Evolutionary conservation across 768 basidiomycete species (phyloP).

Genomic region (Phaeotremella fagi): DNA sequence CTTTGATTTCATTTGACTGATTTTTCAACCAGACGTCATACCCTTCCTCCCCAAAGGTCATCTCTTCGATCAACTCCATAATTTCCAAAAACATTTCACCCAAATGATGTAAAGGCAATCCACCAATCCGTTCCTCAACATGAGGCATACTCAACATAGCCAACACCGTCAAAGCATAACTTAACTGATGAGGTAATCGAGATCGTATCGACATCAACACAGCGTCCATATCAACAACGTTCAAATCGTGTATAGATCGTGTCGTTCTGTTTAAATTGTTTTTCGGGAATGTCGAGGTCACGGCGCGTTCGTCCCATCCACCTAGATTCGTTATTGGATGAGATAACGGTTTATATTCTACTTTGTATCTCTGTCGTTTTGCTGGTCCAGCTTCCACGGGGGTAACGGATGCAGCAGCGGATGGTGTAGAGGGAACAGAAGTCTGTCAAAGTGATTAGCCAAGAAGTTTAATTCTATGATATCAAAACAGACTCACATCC

Average conservation of each 20-base stretch:
- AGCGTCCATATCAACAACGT: slow-evolving; percentile 82
- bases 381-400: slow-evolving; percentile 12
- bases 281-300: slow-evolving; percentile 61
- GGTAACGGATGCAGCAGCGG: neutral
- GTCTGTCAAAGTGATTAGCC: too few relatives aligned
- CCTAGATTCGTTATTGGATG: slow-evolving; percentile 72
- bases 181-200: slow-evolving; percentile 72
- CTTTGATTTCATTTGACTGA: slow-evolving; percentile 21
- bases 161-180: slow-evolving; percentile 84
- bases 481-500: too few relatives aligned
- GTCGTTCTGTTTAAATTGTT: slow-evolving; percentile 56
- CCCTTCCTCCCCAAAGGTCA: slow-evolving; percentile 57
- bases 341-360: slow-evolving; percentile 78
- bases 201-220: slow-evolving; percentile 89
- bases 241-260: slow-evolving; percentile 78
- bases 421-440: neutral
- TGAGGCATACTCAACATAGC: slow-evolving; percentile 55
- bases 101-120: slow-evolving; percentile 59
- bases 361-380: slow-evolving; percentile 61
- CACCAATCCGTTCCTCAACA: slow-evolving; percentile 38
- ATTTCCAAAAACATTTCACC: slow-evolving; percentile 78
- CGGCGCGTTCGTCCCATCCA: slow-evolving; percentile 67
- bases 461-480: too few relatives aligned
- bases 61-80: slow-evolving; percentile 78
- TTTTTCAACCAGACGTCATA: slow-evolving; percentile 39